Conservation (phyloP, 345 rosid species). For the Populus nigra region DNA sequence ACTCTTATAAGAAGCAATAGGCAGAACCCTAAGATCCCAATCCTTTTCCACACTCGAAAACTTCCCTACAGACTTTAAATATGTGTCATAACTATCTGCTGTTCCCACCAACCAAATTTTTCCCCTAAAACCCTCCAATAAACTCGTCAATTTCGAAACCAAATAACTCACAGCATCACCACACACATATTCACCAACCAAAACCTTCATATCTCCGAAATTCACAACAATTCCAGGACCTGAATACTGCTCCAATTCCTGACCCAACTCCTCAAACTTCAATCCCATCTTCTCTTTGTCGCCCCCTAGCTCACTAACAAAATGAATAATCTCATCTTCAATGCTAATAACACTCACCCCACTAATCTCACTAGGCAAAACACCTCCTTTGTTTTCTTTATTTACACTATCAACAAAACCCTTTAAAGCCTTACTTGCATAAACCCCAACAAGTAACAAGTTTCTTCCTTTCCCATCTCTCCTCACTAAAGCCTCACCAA, state of each 20-base stretch:
- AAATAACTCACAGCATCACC: conserved; percentile 25
- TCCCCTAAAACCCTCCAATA: conserved; percentile 38
- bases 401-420: conserved; percentile 38
- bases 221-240: conserved; percentile 45
- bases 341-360: conserved; percentile 42
- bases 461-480: conserved; percentile 38
- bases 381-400: conserved; percentile 28
- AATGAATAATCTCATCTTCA: conserved; percentile 41
- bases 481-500: conserved; percentile 38
- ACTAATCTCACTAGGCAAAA: conserved; percentile 38
- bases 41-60: conserved; percentile 52
- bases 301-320: conserved; percentile 25
- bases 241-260: conserved; percentile 18
- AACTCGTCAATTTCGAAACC: conserved; percentile 40
- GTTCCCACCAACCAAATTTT: conserved; percentile 57
- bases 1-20: conserved; percentile 42
- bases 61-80: conserved; percentile 37
- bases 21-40: conserved; percentile 67
- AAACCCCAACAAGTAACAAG: conserved; percentile 51
- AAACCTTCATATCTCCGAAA: conserved; percentile 50
- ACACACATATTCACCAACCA: conserved; percentile 25
- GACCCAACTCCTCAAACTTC: conserved; percentile 37
- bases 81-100: conserved; percentile 46
- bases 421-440: conserved; percentile 42
- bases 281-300: conserved; percentile 22